Percentiles rank a stretch among this genome's conserved stretches.
Conservation (phyloP, 495 filamentous ascomycete genomes). For the Sphaerosporella brunnea region DNA sequence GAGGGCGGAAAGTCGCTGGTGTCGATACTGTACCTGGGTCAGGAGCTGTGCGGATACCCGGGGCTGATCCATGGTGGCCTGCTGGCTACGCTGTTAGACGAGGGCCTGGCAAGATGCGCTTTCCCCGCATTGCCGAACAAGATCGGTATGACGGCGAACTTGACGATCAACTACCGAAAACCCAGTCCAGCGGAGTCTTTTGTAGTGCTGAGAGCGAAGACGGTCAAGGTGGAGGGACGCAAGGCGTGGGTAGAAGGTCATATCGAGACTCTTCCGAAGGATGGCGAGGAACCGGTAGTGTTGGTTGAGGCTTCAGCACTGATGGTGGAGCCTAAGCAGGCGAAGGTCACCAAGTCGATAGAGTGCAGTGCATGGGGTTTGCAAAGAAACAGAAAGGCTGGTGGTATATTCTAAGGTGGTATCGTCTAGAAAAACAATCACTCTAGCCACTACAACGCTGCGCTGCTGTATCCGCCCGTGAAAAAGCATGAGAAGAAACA, state of each 20-base stretch:
- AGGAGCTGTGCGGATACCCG: slow-evolving; percentile 72
- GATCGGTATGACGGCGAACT: slow-evolving; percentile 74
- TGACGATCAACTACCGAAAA: slow-evolving; percentile 74
- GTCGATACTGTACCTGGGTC: slow-evolving; percentile 61
- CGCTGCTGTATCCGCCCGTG: too few species aligned
- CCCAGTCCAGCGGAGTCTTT: slow-evolving; percentile 63
- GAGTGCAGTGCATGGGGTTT: too few species aligned
- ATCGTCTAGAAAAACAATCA: too few species aligned
- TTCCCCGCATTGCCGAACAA: slow-evolving; percentile 79
- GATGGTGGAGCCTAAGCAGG: slow-evolving; percentile 77
- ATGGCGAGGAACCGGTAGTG: slow-evolving; percentile 42
- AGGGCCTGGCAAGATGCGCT: slow-evolving; percentile 77
- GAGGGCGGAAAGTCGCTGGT: slow-evolving; percentile 52
- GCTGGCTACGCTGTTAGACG: slow-evolving; percentile 80
- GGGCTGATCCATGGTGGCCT: slow-evolving; percentile 86
- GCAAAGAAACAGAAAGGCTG: too few species aligned
- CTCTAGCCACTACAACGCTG: too few species aligned
- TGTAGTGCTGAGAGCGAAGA: slow-evolving; percentile 62
- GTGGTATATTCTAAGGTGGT: too few species aligned
- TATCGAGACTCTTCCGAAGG: slow-evolving; percentile 61
- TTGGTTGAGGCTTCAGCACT: slow-evolving; percentile 66
- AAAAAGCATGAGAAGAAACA: too few species aligned
- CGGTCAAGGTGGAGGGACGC: slow-evolving; percentile 73
- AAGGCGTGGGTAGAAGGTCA: slow-evolving; percentile 93
- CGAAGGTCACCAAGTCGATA: too few species aligned